These are phyloP conservation scores for Fusarium newnesense DNA, from an alignment of 2,329 filamentous ascomycete genomes.

Conservation along the genomic window DNA sequence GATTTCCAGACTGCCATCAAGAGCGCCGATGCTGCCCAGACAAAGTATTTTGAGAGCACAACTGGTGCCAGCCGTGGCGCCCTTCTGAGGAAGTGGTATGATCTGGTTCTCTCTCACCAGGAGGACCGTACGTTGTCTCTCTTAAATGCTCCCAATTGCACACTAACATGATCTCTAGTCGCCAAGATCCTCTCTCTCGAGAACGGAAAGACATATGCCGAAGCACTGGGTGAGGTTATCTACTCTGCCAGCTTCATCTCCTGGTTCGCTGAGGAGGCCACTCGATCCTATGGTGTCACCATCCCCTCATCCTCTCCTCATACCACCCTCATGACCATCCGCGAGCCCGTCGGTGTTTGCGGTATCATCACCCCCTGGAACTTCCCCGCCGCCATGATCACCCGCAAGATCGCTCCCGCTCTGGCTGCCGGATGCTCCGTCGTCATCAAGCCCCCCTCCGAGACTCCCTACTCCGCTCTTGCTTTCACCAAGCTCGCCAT, in stretches of 20 bases:
- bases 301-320: constrained; percentile 69
- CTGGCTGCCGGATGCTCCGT: constrained; percentile 82
- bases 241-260: constrained; percentile 64
- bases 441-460: constrained; percentile 77
- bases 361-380: constrained; percentile 60
- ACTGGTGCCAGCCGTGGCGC: constrained; percentile 44
- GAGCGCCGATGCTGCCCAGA: constrained; percentile 42
- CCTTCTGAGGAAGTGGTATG: constrained; percentile 44
- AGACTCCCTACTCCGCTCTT: constrained; percentile 79
- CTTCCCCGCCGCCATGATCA: constrained; percentile 46
- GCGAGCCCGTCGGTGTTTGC: constrained; percentile 55
- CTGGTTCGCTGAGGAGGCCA: constrained; percentile 65
- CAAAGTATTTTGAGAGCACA: constrained; percentile 42
- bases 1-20: constrained; percentile 43
- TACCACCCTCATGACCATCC: constrained; percentile 76
- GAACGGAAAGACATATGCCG: constrained; percentile 66
- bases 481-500: constrained; percentile 75
- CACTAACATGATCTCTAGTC: constrained; percentile 31
- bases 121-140: constrained; percentile 39
- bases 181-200: constrained; percentile 56
- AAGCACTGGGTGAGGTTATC: constrained; percentile 64
- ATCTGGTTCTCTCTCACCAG: constrained; percentile 42
- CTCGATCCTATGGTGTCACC: constrained; percentile 66
- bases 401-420: constrained; percentile 60
- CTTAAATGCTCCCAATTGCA: not conserved